Evolutionary conservation across 2,329 filamentous ascomycete genomes (phyloP).

Genomic region (Exophiala alcalophila): DNA sequence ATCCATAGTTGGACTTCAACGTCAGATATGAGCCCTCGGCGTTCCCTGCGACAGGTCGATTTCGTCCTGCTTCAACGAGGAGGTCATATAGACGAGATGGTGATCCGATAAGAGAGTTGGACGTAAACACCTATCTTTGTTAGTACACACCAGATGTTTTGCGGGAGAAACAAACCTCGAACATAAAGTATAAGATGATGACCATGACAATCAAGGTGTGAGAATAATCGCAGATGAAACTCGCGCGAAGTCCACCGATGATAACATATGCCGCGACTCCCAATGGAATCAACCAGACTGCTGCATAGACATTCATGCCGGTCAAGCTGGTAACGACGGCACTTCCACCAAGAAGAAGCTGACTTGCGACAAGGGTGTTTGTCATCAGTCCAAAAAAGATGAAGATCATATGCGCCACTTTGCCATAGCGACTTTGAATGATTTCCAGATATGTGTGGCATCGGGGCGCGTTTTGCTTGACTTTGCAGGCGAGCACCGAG

Average conservation of each 20-base stretch:
- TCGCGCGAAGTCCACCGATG: conserved; percentile 55
- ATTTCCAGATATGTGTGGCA: conserved; percentile 68
- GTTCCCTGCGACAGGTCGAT: conserved; percentile 77
- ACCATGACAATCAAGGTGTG: no score
- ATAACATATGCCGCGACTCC: conserved; percentile 77
- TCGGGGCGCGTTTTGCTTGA: conserved; percentile 26
- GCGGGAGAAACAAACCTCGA: conserved; percentile 41
- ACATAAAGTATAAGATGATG: conserved; percentile 68
- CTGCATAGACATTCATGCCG: conserved; percentile 73
- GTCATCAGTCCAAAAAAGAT: conserved; percentile 79
- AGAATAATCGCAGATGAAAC: conserved; percentile 78
- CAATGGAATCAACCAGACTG: conserved; percentile 76
- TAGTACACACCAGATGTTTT: no score
- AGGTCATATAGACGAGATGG: conserved; percentile 75
- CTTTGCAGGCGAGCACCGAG: conserved; percentile 65
- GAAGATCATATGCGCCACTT: conserved; percentile 70
- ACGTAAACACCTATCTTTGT: no score
- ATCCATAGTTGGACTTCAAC: conserved; percentile 70
- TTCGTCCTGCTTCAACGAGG: conserved; percentile 65
- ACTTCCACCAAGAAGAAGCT: conserved; percentile 44
- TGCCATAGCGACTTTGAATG: conserved; percentile 75
- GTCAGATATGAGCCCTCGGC: conserved; percentile 78
- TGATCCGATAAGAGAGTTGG: conserved; percentile 74
- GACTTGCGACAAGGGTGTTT: conserved; percentile 74
- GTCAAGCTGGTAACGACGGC: conserved; percentile 58